These are phyloP conservation scores for Gryganskiella cystojenkinii DNA, from an alignment of 192 early-diverging fungal species.

Conservation along the genomic window DNA sequence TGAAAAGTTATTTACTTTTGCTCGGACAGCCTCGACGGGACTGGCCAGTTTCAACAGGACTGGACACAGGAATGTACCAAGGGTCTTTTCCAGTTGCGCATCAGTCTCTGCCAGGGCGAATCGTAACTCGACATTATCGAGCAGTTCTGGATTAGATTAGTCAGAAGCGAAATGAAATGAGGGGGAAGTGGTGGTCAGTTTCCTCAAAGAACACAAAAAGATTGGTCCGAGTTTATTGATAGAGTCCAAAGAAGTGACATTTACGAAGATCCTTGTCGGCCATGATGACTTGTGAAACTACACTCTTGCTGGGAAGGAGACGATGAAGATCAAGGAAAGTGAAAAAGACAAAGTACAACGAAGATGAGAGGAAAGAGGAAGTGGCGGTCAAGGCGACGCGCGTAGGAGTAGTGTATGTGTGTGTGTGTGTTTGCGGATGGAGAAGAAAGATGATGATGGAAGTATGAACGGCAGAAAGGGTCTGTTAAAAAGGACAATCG, in stretches of 20 bases:
- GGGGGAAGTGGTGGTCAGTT: not conserved
- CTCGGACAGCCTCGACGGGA: constrained; percentile 51
- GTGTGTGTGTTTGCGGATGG: too few species aligned
- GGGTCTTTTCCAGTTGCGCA: constrained; percentile 66
- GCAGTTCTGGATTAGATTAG: constrained; percentile 29
- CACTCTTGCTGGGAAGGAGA: too few species aligned
- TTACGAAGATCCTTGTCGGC: constrained; percentile 46
- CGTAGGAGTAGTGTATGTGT: too few species aligned
- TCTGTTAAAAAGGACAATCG: too few species aligned
- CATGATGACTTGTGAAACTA: too few species aligned
- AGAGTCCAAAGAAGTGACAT: not conserved
- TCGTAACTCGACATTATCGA: constrained; percentile 83
- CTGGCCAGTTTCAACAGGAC: constrained; percentile 75
- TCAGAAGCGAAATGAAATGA: not conserved
- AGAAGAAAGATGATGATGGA: too few species aligned
- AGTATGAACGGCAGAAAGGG: too few species aligned
- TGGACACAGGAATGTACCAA: constrained; percentile 73
- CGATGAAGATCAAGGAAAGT: not conserved
- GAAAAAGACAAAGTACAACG: not conserved
- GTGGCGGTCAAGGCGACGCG: too few species aligned
- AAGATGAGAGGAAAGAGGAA: not conserved
- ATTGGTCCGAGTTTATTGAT: not conserved
- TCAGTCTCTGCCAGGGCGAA: constrained; percentile 80
- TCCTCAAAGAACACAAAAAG: not conserved
- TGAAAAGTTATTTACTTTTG: constrained; percentile 47